Base-by-base conservation (phyloP, 192 early-diverging fungal genomes). In the Chytriomyces sp. region DNA sequence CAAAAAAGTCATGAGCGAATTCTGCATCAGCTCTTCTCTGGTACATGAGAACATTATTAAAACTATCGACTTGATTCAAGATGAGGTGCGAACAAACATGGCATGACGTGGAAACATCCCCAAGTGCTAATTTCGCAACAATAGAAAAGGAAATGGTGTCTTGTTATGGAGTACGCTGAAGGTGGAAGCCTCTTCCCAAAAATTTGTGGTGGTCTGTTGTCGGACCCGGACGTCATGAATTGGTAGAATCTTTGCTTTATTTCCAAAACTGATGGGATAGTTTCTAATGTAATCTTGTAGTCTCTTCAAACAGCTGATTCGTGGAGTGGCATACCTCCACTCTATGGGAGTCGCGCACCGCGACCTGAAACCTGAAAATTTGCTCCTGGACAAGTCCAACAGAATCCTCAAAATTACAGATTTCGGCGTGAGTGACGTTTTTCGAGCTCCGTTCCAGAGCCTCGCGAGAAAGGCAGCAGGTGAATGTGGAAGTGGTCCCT, bases 351-450 rank as follows among this genome's bases (percentile, higher is more conserved):
- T 98, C 16, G 93, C 92, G 67, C 96, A 98, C 83, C 89, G 95
- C 43, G 95, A 98, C 72, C 82, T 98, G 68, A 97, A 98, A 73
- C 90, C 95, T 28, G 94, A 98, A 81, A 98, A 98, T 81, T 68
- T 97, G 26, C 83, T 97, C 18, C 81, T 98, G 76, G 92, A 93
- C 64, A 50, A 8, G 7, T 49, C 64, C 16, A 86, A 89, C 73
- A 86, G 87, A 9, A 79, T 61, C 13, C 75, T 98, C 68, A 98
- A 98, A 82, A 94, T 98, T 77, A 93, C 96, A 11, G 96, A 98
- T 87, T 98, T 97, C 90, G 96, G 96, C 50, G 93, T 95, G n/a
- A 93, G 94, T 5, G 93, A 94, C 78, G 96, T 97, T 5, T 96
- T 97, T 85, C 87, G 90, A 69, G 87, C 87, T 45, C 91, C 91